Evolutionary conservation across 768 basidiomycete genomes (phyloP).

Genomic region (Kwoniella dejecticola): DNA sequence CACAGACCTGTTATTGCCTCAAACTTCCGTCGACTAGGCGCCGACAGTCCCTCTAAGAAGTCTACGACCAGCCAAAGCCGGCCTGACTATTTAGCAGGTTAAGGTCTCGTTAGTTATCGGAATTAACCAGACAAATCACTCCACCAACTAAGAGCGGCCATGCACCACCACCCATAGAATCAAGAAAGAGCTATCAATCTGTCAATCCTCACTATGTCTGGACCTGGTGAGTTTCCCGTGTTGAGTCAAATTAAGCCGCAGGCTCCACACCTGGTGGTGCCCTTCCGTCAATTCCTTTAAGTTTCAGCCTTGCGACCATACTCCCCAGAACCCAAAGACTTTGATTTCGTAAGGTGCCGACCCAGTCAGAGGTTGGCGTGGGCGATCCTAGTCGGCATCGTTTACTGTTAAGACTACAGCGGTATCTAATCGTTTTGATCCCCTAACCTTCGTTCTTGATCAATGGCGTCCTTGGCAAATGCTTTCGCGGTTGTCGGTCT

Average conservation of each 20-base stretch:
- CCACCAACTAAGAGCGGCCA: slow-evolving; percentile 84
- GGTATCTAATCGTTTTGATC: slow-evolving; percentile 83
- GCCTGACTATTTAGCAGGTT: slow-evolving; percentile 87
- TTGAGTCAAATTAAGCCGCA: slow-evolving; percentile 82
- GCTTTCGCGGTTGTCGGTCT: slow-evolving; percentile 80
- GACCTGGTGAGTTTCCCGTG: slow-evolving; percentile 57
- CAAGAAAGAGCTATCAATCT: slow-evolving; percentile 83
- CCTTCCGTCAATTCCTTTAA: slow-evolving; percentile 83
- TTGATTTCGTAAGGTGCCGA: slow-evolving; percentile 84
- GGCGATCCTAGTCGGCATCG: slow-evolving; percentile 77
- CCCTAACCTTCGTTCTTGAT: slow-evolving; percentile 81
- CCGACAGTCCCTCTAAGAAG: slow-evolving; percentile 86
- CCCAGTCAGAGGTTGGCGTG: slow-evolving; percentile 70
- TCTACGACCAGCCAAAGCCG: slow-evolving; percentile 71
- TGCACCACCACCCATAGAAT: slow-evolving; percentile 85
- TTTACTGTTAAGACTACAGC: slow-evolving; percentile 82
- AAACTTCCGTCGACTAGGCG: slow-evolving; percentile 80
- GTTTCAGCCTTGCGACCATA: slow-evolving; percentile 75
- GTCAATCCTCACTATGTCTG: slow-evolving; percentile 75
- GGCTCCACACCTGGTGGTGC: slow-evolving; percentile 78
- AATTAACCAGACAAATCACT: slow-evolving; percentile 98
- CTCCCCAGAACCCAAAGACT: slow-evolving; percentile 81
- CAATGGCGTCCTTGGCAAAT: slow-evolving; percentile 83
- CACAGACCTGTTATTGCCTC: slow-evolving; percentile 90
- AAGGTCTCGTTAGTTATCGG: slow-evolving; percentile 92